Evolutionary conservation across 129 eudicot species (phyloP).

Genomic region (Dittrichia graveolens): DNA sequence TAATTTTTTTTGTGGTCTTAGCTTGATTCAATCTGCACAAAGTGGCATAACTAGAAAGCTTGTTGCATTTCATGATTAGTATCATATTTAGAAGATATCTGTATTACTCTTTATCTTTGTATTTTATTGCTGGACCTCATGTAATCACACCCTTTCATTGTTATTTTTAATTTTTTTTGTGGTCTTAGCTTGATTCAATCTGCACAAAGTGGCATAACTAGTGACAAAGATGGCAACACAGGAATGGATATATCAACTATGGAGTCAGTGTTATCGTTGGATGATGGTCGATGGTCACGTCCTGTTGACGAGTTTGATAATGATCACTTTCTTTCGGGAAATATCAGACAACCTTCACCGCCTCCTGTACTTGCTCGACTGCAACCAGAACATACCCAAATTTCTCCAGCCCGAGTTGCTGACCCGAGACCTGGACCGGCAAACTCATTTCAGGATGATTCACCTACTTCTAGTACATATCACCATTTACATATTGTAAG

Average conservation of each 20-base stretch:
- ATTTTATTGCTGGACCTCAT: not conserved
- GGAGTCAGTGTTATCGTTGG: slow-evolving; percentile 85
- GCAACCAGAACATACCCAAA: slow-evolving; percentile 60
- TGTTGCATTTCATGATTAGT: slow-evolving; percentile 1
- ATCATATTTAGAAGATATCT: not conserved
- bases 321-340: slow-evolving; percentile 46
- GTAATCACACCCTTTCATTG: not conserved
- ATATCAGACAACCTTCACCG: slow-evolving; percentile 85
- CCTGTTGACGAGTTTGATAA: slow-evolving; percentile 45
- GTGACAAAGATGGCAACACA: slow-evolving; percentile 44
- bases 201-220: slow-evolving; percentile 41
- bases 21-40: slow-evolving; percentile 59
- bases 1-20: slow-evolving; percentile 31
- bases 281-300: slow-evolving; percentile 85
- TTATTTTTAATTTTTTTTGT: not conserved
- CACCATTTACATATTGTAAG: slow-evolving; percentile 94
- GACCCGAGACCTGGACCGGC: slow-evolving; percentile 98
- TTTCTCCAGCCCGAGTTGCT: slow-evolving; percentile 86
- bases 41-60: slow-evolving; percentile 27
- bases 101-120: not conserved
- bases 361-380: slow-evolving; percentile 95
- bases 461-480: slow-evolving; percentile 58
- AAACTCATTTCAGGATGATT: slow-evolving; percentile 54
- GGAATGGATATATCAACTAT: slow-evolving; percentile 60
- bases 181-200: slow-evolving; percentile 60